phyloP scores from a whole-genome alignment of 2,329 filamentous ascomycete genomes.

The Fusarium chlamydosporum region DNA sequence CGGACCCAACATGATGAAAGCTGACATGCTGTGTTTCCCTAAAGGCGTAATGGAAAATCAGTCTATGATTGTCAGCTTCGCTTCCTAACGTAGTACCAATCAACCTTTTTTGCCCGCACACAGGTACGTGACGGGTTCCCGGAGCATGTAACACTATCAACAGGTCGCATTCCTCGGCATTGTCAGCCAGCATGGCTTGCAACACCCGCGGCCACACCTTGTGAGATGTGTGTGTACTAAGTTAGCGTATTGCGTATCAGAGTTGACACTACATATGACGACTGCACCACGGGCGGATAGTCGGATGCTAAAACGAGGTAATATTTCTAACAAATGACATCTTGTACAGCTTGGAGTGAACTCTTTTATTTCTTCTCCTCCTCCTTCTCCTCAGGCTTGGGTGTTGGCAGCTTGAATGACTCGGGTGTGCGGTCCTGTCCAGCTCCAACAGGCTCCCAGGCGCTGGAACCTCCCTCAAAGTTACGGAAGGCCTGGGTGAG shows the following conservation, averaged over 20 bases:
- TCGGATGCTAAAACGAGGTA: slow-evolving; percentile 47
- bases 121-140: slow-evolving; percentile 25
- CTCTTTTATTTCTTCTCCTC: slow-evolving; percentile 87
- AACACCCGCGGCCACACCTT: slow-evolving; percentile 21
- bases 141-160: slow-evolving; percentile 42
- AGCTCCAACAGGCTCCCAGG: slow-evolving; percentile 75
- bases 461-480: slow-evolving; percentile 89
- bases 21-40: slow-evolving; percentile 42
- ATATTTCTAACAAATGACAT: slow-evolving; percentile 54
- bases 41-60: slow-evolving; percentile 32
- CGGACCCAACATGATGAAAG: slow-evolving; percentile 38
- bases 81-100: slow-evolving; percentile 45
- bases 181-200: slow-evolving; percentile 32
- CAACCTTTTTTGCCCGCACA: slow-evolving; percentile 37
- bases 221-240: slow-evolving; percentile 14
- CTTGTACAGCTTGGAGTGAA: slow-evolving; percentile 52
- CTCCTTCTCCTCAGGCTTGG: slow-evolving; percentile 92
- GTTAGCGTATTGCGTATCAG: slow-evolving; percentile 22
- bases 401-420: slow-evolving; percentile 92
- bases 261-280: slow-evolving; percentile 29
- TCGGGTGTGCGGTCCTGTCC: slow-evolving; percentile 86
- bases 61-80: slow-evolving; percentile 45
- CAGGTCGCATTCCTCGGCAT: slow-evolving; percentile 30
- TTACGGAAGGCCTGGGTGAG: slow-evolving; percentile 98
- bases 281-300: slow-evolving; percentile 22